Evolutionary conservation across 176 grass and related monocot genomes (phyloP), one percentile per base, ranked within the genome.

Genomic region (Aegilops speltoides): DNA sequence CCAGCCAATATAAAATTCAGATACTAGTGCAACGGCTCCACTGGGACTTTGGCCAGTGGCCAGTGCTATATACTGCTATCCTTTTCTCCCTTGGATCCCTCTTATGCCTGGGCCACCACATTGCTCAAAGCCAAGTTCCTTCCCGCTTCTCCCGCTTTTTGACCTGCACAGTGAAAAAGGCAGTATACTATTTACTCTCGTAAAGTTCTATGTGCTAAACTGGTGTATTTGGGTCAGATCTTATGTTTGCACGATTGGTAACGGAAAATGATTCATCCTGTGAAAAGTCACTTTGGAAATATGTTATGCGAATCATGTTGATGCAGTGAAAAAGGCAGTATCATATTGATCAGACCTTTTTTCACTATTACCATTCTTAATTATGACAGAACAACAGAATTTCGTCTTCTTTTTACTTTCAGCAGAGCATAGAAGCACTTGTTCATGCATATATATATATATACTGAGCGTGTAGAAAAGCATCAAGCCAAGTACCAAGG

Each of bases 31-130:
- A 87, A 80, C 89, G 34, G 37, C 89, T 80, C 89, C 85, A 84
- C 61, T 81, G 67, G 85, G 60, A 5, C 23, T 54, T 25, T 74
- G 71, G 40, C 8, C 68, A 38, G 11, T 63, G 50, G 50, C 50
- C 8, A 84, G 76, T 52, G 48, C 48, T 48, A 48, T 48, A 48
- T 6, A 48, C 48, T 75, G 76, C 38, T 77, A 13, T 9, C 46
- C 15, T 88, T 84, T 76, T 80, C 52, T 76, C 77, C 81, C 86
- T 88, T 77, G 86, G 89, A 91, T 91, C 82, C 86, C 86, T 88
- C 82, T 83, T 83, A 64, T 64, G 70, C 10, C 22, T 91, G 86
- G 89, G 82, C 82, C 89, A 86, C 89, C 68, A 91, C 89, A 87
- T 91, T 84, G 81, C 68, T 68, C 89, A 87, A 76, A 87, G 81